These are phyloP conservation scores for Eleusine indica DNA, from an alignment of 176 grass and related monocot genomes.

Conservation along the genomic window DNA sequence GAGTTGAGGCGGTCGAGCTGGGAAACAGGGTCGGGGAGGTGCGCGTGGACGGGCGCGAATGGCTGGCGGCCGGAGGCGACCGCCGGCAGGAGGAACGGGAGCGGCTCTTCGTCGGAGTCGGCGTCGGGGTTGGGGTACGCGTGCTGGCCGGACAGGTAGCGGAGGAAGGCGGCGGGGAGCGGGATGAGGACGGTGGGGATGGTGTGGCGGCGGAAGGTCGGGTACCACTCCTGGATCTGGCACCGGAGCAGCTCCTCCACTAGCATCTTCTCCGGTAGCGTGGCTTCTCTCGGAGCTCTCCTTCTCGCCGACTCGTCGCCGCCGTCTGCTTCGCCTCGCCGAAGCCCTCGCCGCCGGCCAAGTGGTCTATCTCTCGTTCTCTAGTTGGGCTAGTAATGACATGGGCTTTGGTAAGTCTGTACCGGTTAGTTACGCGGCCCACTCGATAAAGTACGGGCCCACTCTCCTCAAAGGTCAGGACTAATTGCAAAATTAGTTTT, in stretches of 20 bases:
- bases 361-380: not conserved
- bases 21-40: slow-evolving; percentile 61
- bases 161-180: slow-evolving; percentile 60
- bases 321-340: not conserved
- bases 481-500: not conserved
- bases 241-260: slow-evolving; percentile 59
- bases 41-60: slow-evolving; percentile 46
- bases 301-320: not conserved
- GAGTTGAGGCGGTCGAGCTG: slow-evolving; percentile 55
- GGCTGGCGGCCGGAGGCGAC: slow-evolving; percentile 44
- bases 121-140: slow-evolving; percentile 32
- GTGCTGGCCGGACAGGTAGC: slow-evolving; percentile 59
- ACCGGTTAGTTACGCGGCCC: not conserved
- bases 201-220: slow-evolving; percentile 59
- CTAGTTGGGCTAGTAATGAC: not conserved
- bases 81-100: slow-evolving; percentile 63
- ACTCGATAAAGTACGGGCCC: not conserved
- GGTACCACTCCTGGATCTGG: slow-evolving; percentile 84
- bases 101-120: not conserved
- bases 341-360: slow-evolving; percentile 17
- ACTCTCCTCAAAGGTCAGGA: not conserved
- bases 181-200: slow-evolving; percentile 61
- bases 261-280: slow-evolving; percentile 42
- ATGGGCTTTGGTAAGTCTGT: not conserved
- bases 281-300: not conserved